Evolutionary conservation across 805 yeast genomes (phyloP), one percentile per base, ranked within the genome.

Genomic region (Metschnikowia lunata): DNA sequence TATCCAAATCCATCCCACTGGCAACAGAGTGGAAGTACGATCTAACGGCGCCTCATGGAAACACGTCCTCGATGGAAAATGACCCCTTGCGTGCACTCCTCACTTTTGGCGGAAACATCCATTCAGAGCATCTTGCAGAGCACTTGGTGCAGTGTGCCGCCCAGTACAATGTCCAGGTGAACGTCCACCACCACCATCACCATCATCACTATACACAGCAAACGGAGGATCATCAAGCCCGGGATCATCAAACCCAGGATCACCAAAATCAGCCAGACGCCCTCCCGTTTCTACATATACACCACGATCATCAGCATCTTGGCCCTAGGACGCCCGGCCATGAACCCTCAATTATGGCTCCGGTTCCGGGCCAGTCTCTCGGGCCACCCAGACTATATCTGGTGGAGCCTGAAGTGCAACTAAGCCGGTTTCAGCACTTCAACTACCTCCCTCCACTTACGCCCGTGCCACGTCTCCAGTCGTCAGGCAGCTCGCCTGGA

Each of bases 151-250:
- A 77, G 30, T 73, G 81, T 41, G 90, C 90, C 0, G 79, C 75
- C 48, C 64, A 66, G 39, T 73, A 78, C 52, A 73, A 76, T 14
- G 65, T 85, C 35, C 73, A 77, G 36, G 72, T 88, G 11, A 82
- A 88, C 4, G 77, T 88, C 15, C 95, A 88, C 63, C 96, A 88
- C 60, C 96, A 87, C 61, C 81, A 85, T 37, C 91, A 86, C 62
- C 87, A 87, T 59, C 26, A 31, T n/a, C n/a, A 9, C 9, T n/a
- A n/a, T n/a, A n/a, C n/a, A n/a, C 11, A 13, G 8, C 15, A 9
- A 8, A 9, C 9, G 5, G 18, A 7, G 15, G 34, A 13, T 12
- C n/a, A 31, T 31, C 15, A 13, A 13, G 6, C 10, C 31, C 31
- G 4, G 31, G 31, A 29, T 10, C n/a, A 7, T 18, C 28, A 26